Percentiles rank a stretch among this genome's conserved stretches.
phyloP scores from a whole-genome alignment of 495 filamentous ascomycete genomes.

The Hypoxylon subgilvum region DNA sequence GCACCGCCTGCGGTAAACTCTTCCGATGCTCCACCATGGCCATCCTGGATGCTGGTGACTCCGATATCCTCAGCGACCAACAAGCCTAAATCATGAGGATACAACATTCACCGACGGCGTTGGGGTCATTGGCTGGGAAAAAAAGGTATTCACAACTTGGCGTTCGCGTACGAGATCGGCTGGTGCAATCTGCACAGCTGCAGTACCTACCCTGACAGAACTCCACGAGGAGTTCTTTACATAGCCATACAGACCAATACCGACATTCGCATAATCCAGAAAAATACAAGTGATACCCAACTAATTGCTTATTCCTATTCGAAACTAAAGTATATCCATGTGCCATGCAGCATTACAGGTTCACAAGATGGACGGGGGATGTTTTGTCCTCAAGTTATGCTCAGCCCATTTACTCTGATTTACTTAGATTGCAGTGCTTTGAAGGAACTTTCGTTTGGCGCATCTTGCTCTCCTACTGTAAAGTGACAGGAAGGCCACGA shows the following conservation, averaged over 20 bases:
- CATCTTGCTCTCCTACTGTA: too few species aligned
- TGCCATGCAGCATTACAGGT: too few species aligned
- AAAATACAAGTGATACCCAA: slow-evolving; percentile 43
- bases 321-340: too few species aligned
- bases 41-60: slow-evolving; percentile 96
- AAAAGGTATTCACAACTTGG: slow-evolving; percentile 29
- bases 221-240: slow-evolving; percentile 12
- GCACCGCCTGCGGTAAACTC: slow-evolving; percentile 86
- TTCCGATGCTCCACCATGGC: slow-evolving; percentile 92
- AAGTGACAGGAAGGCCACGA: too few species aligned
- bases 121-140: slow-evolving; percentile 44
- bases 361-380: too few species aligned
- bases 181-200: slow-evolving; percentile 13
- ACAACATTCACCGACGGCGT: slow-evolving; percentile 46
- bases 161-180: slow-evolving; percentile 13
- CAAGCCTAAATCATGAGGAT: slow-evolving; percentile 55
- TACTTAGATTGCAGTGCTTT: too few species aligned
- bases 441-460: too few species aligned
- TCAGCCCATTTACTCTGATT: too few species aligned
- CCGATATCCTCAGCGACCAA: slow-evolving; percentile 84
- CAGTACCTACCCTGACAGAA: slow-evolving; percentile 4
- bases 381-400: too few species aligned
- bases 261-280: slow-evolving; percentile 20
- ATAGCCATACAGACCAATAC: slow-evolving; percentile 28
- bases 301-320: neutral